Evolutionary conservation across 106 monocot species (phyloP), one percentile per base, ranked within the genome.

Genomic region (Alisma plantagoaquatica): DNA sequence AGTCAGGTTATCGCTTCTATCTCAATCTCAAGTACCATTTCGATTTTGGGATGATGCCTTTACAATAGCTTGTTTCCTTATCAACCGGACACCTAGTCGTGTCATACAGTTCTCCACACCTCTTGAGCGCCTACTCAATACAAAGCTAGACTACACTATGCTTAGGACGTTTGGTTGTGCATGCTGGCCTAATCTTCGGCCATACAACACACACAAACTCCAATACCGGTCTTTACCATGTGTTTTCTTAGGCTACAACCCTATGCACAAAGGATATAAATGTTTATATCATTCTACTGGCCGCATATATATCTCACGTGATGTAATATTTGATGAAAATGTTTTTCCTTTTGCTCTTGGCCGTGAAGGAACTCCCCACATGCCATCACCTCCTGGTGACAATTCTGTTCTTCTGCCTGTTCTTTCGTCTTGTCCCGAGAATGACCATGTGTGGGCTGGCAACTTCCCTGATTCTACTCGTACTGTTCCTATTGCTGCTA

Each of bases 261-360:
- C 2, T 56, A n/a, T 12, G 15, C 22, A 56, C 0, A 56, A 56
- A 12, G 56, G 56, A 1, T 56, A 35, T 14, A 35, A 23, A 12
- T 10, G 33, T 0, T 35, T 11, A 14, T 20, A 55, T 14, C 20
- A 33, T 1, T 7, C n/a, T 6, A 55, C 0, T 15, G 0, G 1
- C 2, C 10, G 18, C 11, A 16, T 55, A 22, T 35, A 12, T 4
- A 14, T 16, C 0, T 27, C 16, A 11, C 33, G 38, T 23, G n/a
- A 56, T 56, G 56, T 23, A 12, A 35, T 32, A 15, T 55, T 55
- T 19, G 10, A 38, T 22, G 54, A 54, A 29, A 0, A 6, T 32
- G 10, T 19, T 20, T 16, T n/a, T 31, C 24, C 6, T 9, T 11
- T 27, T 22, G 19, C 51, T 26, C 24, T 6, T 4, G 28, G 28